phyloP scores from a whole-genome alignment of 225 moss, liverwort and hornwort species.

The Ulota crispa region DNA sequence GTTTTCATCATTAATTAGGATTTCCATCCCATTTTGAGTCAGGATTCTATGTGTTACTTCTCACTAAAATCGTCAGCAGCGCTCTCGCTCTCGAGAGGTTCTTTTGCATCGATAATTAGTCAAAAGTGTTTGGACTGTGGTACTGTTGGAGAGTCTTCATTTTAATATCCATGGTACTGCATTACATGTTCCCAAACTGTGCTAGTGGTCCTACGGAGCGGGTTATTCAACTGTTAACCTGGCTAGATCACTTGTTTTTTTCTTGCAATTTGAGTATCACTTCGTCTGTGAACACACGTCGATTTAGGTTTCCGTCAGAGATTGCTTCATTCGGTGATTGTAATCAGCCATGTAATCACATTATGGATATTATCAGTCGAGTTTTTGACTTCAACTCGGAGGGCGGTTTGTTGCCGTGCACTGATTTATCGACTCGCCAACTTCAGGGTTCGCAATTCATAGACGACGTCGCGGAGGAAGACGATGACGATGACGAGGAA shows the following conservation, averaged over 20 bases:
- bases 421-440: not conserved
- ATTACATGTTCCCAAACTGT: not conserved
- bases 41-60: not conserved
- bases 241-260: not conserved
- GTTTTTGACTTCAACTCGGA: not conserved
- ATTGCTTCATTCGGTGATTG: not conserved
- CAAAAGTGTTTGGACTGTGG: not conserved
- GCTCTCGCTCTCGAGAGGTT: not conserved
- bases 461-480: slow-evolving; percentile 94
- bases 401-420: not conserved
- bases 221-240: not conserved
- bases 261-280: not conserved
- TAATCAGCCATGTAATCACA: not conserved
- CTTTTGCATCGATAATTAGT: not conserved
- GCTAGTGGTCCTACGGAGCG: not conserved
- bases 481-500: slow-evolving; percentile 92
- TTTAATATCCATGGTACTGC: not conserved
- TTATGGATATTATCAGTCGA: not conserved
- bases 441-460: slow-evolving; percentile 81
- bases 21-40: not conserved
- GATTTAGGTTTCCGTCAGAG: not conserved
- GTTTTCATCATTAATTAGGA: not conserved
- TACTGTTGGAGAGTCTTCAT: not conserved
- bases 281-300: not conserved
- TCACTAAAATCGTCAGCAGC: not conserved